These are phyloP conservation scores for Neurospora sp. DNA, from an alignment of 495 filamentous ascomycete species.

Conservation along the genomic window DNA sequence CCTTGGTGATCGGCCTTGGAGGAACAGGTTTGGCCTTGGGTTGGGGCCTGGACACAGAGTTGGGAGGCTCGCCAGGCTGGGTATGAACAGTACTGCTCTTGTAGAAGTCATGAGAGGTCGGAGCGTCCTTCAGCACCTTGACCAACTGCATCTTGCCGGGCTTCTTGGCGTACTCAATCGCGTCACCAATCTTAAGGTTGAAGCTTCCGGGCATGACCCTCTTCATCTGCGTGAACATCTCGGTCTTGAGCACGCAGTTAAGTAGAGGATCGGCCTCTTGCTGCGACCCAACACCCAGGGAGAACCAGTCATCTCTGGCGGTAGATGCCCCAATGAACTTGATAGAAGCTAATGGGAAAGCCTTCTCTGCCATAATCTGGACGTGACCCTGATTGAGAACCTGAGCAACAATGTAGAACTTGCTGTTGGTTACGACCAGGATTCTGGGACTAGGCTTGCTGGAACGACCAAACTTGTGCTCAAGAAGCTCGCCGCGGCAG, in stretches of 20 bases:
- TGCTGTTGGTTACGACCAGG: constrained; percentile 72
- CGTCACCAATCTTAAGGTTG: constrained; percentile 69
- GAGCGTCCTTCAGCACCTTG: constrained; percentile 79
- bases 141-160: constrained; percentile 81
- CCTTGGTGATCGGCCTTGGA: constrained; percentile 79
- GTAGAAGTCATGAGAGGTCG: constrained; percentile 72
- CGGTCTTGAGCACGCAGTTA: constrained; percentile 91
- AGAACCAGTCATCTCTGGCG: constrained; percentile 92
- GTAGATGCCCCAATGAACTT: constrained; percentile 72
- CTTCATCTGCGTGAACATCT: constrained; percentile 86
- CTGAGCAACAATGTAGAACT: constrained; percentile 81
- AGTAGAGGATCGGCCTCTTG: constrained; percentile 88
- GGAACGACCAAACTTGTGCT: constrained; percentile 90
- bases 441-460: constrained; percentile 85
- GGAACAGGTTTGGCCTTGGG: constrained; percentile 76
- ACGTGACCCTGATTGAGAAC: constrained; percentile 71
- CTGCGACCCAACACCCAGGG: constrained; percentile 72
- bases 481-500: constrained; percentile 75
- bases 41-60: constrained; percentile 71
- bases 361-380: constrained; percentile 68
- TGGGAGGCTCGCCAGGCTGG: constrained; percentile 69
- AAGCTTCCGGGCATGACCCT: constrained; percentile 63
- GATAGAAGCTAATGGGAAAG: constrained; percentile 74
- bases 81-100: constrained; percentile 91
- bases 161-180: constrained; percentile 96